Conservation (phyloP, 2,329 filamentous ascomycete genomes). For the Botryotinia narcissicola region DNA sequence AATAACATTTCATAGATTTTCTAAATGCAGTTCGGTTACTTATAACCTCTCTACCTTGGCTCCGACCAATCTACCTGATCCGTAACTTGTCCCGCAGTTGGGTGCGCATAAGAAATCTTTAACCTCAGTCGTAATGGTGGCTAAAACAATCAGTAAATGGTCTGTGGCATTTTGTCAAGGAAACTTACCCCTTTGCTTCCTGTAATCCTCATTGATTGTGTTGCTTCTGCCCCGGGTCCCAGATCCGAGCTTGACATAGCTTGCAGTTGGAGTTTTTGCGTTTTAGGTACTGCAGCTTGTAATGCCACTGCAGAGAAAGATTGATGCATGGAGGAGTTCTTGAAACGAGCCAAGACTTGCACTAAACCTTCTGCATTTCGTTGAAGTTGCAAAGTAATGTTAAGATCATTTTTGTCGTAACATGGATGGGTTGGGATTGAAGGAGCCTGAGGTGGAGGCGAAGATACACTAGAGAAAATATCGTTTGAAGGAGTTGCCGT, state of each 20-base stretch:
- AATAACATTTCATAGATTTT: conserved; percentile 11
- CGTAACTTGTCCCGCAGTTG: conserved; percentile 66
- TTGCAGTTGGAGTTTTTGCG: conserved; percentile 88
- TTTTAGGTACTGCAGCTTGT: conserved; percentile 94
- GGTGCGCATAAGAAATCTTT: conserved; percentile 76
- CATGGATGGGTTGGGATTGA: conserved; percentile 61
- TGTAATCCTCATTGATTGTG: conserved; percentile 84
- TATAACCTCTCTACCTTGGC: conserved; percentile 45
- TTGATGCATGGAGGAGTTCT: conserved; percentile 66
- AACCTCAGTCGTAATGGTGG: conserved; percentile 77
- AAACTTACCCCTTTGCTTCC: conserved; percentile 83
- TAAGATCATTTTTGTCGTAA: conserved; percentile 83
- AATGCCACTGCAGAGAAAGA: conserved; percentile 73
- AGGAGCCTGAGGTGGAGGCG: conserved; percentile 49
- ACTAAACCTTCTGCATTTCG: conserved; percentile 75
- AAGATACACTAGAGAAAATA: conserved; percentile 50
- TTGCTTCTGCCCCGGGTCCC: conserved; percentile 74
- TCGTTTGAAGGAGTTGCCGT: conserved; percentile 47
- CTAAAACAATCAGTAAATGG: conserved; percentile 47
- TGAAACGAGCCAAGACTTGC: conserved; percentile 81
- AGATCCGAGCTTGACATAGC: conserved; percentile 82
- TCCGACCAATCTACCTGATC: conserved; percentile 98
- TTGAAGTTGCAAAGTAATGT: conserved; percentile 79
- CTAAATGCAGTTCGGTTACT: conserved; percentile 3
- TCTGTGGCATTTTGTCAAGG: conserved; percentile 12